Conservation (phyloP, 768 basidiomycete genomes). For the Rhodotorula diobovata region DNA sequence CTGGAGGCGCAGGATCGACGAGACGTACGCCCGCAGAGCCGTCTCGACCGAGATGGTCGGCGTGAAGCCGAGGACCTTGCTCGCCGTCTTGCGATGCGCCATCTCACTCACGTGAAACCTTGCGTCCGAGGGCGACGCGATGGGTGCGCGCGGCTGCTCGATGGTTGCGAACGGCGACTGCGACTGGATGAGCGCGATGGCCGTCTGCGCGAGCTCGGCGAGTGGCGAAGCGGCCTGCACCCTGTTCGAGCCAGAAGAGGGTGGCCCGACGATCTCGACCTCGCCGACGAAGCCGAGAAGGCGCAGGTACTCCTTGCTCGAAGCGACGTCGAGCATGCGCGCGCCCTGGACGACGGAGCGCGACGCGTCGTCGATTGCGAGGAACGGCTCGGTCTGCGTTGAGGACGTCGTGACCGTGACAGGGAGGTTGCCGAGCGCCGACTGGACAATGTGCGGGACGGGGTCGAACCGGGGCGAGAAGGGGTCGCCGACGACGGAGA, state of each 20-base stretch:
- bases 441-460: slow-evolving; percentile 38
- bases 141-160: background rate
- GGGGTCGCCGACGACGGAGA: slow-evolving; percentile 39
- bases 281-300: slow-evolving; percentile 39
- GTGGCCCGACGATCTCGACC: slow-evolving; percentile 36
- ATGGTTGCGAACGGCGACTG: slow-evolving; percentile 36
- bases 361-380: slow-evolving; percentile 35
- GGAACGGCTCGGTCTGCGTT: slow-evolving; percentile 30
- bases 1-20: slow-evolving; percentile 34
- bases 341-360: slow-evolving; percentile 32
- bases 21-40: slow-evolving; percentile 34
- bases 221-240: slow-evolving; percentile 7
- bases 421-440: slow-evolving; percentile 41
- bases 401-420: slow-evolving; percentile 33
- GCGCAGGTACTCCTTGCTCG: slow-evolving; percentile 36
- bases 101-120: slow-evolving; percentile 25
- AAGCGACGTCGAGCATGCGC: slow-evolving; percentile 36
- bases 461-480: slow-evolving; percentile 37
- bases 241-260: background rate
- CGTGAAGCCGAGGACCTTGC: slow-evolving; percentile 36
- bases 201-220: slow-evolving; percentile 30
- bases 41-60: slow-evolving; percentile 25
- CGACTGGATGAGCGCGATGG: slow-evolving; percentile 33
- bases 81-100: slow-evolving; percentile 24
- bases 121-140: slow-evolving; percentile 11